Percentiles rank a stretch among this genome's conserved stretches.
Evolutionary conservation across 331 rosid species (phyloP).

Genomic region (Malus hybrid): DNA sequence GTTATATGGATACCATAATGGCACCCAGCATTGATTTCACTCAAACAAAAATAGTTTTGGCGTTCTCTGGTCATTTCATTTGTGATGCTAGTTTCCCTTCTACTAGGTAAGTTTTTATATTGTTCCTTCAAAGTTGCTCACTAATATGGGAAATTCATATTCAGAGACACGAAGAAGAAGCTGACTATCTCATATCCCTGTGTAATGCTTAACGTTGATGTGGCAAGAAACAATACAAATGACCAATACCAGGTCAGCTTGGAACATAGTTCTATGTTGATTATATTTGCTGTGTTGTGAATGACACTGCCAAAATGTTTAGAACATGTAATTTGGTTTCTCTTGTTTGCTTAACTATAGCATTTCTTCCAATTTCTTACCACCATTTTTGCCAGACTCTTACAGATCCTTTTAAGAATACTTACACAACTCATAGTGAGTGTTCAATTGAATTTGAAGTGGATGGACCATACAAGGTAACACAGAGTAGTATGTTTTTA

Average conservation of each 20-base stretch:
- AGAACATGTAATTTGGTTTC: slow-evolving; percentile 1
- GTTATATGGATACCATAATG: background rate
- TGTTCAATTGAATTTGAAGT: slow-evolving; percentile 99
- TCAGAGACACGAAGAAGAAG: slow-evolving; percentile 81
- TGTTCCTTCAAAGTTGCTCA: slow-evolving; percentile 21
- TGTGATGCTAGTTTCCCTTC: slow-evolving; percentile 1
- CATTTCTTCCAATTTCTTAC: slow-evolving; percentile 21
- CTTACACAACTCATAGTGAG: slow-evolving; percentile 80
- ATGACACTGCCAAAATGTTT: slow-evolving; percentile 9
- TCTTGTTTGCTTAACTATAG: slow-evolving; percentile 9
- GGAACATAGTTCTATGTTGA: slow-evolving; percentile 6
- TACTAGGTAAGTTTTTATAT: slow-evolving; percentile 4
- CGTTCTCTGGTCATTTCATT: background rate
- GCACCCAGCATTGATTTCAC: background rate
- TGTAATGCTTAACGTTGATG: slow-evolving; percentile 98
- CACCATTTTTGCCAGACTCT: slow-evolving; percentile 58
- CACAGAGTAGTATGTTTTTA: background rate
- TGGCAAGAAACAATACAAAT: slow-evolving; percentile 92
- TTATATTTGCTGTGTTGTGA: background rate
- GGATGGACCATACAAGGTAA: slow-evolving; percentile 99
- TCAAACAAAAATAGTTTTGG: slow-evolving; percentile 1
- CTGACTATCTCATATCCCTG: slow-evolving; percentile 96
- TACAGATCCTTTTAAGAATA: slow-evolving; percentile 52
- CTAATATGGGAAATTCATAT: slow-evolving; percentile 19
- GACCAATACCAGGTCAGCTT: slow-evolving; percentile 94